These are phyloP conservation scores for Calonectria naviculata DNA, from an alignment of 2,329 filamentous ascomycete genomes.

Conservation along the genomic window DNA sequence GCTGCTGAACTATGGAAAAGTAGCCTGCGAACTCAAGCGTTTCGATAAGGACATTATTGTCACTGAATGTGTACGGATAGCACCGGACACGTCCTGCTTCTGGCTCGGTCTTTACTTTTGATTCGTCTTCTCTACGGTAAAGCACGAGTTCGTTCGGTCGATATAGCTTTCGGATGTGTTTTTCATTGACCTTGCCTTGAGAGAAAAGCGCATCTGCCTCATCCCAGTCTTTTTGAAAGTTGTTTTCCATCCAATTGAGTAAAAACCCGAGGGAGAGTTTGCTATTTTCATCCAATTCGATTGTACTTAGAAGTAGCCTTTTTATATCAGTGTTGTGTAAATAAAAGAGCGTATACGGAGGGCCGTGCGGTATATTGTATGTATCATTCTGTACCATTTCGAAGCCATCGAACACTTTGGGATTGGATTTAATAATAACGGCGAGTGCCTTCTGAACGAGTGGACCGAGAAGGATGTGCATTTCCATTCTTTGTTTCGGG, in stretches of 20 bases:
- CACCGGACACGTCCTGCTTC: neutral
- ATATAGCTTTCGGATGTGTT: neutral
- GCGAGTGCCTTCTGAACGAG: neutral
- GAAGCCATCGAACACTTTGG: neutral
- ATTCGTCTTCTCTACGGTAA: neutral
- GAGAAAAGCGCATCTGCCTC: constrained; percentile 18
- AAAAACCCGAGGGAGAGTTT: neutral
- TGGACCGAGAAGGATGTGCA: neutral
- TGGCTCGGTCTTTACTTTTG: neutral
- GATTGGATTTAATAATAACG: neutral
- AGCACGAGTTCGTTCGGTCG: neutral
- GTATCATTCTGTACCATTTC: no score
- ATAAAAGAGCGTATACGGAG: constrained; percentile 11
- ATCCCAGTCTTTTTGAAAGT: constrained; percentile 8
- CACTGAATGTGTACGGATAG: neutral
- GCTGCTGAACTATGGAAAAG: neutral
- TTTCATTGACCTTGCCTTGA: neutral
- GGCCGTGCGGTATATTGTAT: neutral
- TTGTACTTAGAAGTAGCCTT: neutral
- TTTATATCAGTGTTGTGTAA: neutral
- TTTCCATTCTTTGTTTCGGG: neutral
- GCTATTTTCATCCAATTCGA: neutral
- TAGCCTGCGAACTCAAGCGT: neutral
- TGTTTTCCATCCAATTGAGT: constrained; percentile 19
- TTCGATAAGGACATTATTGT: neutral